These are phyloP conservation scores for Mimosa bimucronata DNA, from an alignment of 306 rosid genomes.

Conservation along the genomic window DNA sequence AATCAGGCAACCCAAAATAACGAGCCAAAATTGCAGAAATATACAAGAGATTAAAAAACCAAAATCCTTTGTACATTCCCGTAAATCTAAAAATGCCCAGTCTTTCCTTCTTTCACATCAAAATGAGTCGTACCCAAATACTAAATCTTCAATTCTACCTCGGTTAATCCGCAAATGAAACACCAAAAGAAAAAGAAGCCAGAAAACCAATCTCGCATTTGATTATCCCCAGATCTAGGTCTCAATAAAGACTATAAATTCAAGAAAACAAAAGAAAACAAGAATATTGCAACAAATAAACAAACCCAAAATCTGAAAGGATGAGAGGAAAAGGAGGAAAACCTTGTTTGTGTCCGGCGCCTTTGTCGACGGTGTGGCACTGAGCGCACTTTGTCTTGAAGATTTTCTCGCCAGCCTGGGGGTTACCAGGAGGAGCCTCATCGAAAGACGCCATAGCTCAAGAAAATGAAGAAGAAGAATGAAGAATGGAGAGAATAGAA, in stretches of 20 bases:
- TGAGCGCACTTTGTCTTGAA: conserved; percentile 92
- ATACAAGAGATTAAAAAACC: not conserved
- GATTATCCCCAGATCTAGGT: not conserved
- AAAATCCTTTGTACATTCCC: not conserved
- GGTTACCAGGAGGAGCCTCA: conserved; percentile 79
- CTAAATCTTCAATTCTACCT: not conserved
- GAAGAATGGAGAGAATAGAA: not conserved
- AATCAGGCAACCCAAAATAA: not conserved
- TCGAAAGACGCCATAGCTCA: conserved; percentile 71
- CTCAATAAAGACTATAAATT: not conserved
- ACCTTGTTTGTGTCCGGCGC: conserved; percentile 98
- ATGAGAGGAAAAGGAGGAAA: too few relatives aligned
- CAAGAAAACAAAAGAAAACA: not conserved
- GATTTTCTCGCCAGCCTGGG: conserved; percentile 73
- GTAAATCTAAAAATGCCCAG: not conserved
- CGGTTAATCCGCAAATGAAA: not conserved
- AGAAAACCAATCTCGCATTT: not conserved
- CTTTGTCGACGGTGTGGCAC: conserved; percentile 89
- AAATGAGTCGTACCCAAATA: not conserved
- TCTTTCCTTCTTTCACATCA: not conserved
- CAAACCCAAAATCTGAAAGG: not conserved
- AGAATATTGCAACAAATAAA: conserved; percentile 15
- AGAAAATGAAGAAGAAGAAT: not conserved
- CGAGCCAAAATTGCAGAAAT: not conserved
- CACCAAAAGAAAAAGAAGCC: not conserved